phyloP scores from a whole-genome alignment of 1,139 yeast species.

The Yamadazyma kanchanaburiensis region DNA sequence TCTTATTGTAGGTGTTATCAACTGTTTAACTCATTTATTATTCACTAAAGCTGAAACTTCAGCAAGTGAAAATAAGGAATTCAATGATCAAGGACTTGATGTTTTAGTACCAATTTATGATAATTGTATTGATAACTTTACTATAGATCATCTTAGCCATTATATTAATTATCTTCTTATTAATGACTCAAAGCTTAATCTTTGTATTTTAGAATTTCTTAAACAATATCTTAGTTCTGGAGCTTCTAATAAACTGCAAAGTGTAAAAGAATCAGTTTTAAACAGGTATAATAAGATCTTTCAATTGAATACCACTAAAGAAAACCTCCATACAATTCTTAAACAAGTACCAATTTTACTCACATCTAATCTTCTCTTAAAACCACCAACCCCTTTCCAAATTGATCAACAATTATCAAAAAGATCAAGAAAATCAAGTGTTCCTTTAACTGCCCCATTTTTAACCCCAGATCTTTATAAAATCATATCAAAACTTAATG shows the following conservation, averaged over 20 bases:
- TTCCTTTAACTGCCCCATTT: constrained; percentile 60
- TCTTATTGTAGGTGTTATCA: constrained; percentile 43
- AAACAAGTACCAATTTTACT: constrained; percentile 63
- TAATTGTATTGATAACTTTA: constrained; percentile 42
- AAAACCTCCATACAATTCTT: constrained; percentile 47
- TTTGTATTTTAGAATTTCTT: constrained; percentile 34
- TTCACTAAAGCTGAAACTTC: constrained; percentile 33
- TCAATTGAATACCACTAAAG: constrained; percentile 24
- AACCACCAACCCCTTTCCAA: constrained; percentile 16
- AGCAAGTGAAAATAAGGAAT: constrained; percentile 14
- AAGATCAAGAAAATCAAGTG: constrained; percentile 34
- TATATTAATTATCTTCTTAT: constrained; percentile 30
- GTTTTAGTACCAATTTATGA: constrained; percentile 22
- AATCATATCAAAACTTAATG: constrained; percentile 64
- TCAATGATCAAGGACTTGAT: constrained; percentile 12
- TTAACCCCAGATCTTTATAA: constrained; percentile 59
- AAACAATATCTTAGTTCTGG: constrained; percentile 38
- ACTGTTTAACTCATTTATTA: constrained; percentile 38
- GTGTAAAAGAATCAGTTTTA: constrained; percentile 31
- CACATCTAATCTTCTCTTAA: constrained; percentile 29
- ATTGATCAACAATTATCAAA: constrained; percentile 28
- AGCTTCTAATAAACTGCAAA: constrained; percentile 32
- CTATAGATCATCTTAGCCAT: constrained; percentile 29
- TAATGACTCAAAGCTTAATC: constrained; percentile 34
- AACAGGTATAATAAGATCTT: constrained; percentile 31